Percentiles rank a stretch among this genome's conserved stretches.
These are phyloP conservation scores for Penicillium sp. DNA, from an alignment of 2,329 filamentous ascomycete genomes.

Conservation along the genomic window DNA sequence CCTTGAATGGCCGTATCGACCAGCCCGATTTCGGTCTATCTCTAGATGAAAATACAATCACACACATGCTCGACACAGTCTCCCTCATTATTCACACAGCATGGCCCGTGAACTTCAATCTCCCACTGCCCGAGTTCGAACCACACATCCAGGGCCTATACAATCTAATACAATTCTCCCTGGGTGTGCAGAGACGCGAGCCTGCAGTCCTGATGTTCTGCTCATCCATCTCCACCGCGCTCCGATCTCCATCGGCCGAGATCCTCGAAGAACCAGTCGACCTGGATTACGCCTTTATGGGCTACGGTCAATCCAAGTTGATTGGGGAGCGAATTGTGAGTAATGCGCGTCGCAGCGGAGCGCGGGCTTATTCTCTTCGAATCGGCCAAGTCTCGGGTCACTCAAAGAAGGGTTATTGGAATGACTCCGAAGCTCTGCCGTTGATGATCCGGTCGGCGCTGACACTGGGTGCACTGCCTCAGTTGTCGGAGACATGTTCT, in stretches of 20 bases:
- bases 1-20: conserved; percentile 42
- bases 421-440: conserved; percentile 34
- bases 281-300: conserved; percentile 25
- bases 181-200: conserved; percentile 33
- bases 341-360: conserved; percentile 24
- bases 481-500: conserved; percentile 25
- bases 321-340: conserved; percentile 33
- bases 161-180: conserved; percentile 48
- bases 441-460: conserved; percentile 34
- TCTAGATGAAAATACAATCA: conserved; percentile 36
- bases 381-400: conserved; percentile 38
- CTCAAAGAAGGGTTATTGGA: conserved; percentile 35
- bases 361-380: conserved; percentile 30
- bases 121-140: conserved; percentile 49
- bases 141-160: conserved; percentile 47
- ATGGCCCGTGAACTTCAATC: conserved; percentile 57
- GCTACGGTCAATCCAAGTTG: conserved; percentile 35
- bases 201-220: conserved; percentile 49
- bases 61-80: conserved; percentile 39
- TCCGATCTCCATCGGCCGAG: conserved; percentile 3
- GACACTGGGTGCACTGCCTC: conserved; percentile 27
- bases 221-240: conserved; percentile 50
- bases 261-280: conserved; percentile 19
- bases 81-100: conserved; percentile 53
- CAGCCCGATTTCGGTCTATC: conserved; percentile 41